These are phyloP conservation scores for Cryoendolithus antarcticus DNA, from an alignment of 2,329 filamentous ascomycete species.

Conservation along the genomic window DNA sequence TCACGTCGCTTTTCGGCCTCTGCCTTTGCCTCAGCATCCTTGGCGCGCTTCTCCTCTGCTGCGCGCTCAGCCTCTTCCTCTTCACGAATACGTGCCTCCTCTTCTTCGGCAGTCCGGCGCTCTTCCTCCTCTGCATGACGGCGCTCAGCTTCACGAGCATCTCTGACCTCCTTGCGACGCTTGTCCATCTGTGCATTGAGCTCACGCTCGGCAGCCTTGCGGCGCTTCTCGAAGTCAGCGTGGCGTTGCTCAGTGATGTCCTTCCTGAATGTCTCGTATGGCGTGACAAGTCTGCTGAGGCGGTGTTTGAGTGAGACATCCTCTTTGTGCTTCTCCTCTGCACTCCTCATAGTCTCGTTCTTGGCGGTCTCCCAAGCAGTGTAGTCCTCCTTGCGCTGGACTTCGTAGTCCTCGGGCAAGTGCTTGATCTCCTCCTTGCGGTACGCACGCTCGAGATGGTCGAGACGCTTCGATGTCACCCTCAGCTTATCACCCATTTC, in stretches of 20 bases:
- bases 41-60: conserved; percentile 61
- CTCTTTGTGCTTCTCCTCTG: conserved; percentile 81
- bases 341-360: conserved; percentile 62
- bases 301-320: conserved; percentile 90
- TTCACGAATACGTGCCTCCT: conserved; percentile 68
- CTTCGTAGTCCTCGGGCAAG: conserved; percentile 70
- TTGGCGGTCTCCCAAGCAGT: conserved; percentile 70
- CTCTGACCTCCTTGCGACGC: conserved; percentile 78
- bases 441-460: conserved; percentile 94
- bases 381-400: conserved; percentile 65
- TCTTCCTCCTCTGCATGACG: conserved; percentile 76
- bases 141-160: conserved; percentile 71
- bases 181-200: conserved; percentile 81
- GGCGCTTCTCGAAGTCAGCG: conserved; percentile 91
- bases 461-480: conserved; percentile 86
- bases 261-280: conserved; percentile 72
- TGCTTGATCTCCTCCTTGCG: conserved; percentile 93
- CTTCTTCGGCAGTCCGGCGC: conserved; percentile 64
- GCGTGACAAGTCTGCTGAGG: conserved; percentile 68
- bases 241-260: conserved; percentile 76
- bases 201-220: conserved; percentile 81
- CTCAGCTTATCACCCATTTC: conserved; percentile 83
- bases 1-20: conserved; percentile 56
- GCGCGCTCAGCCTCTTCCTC: conserved; percentile 71
- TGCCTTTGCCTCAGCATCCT: conserved; percentile 48